These are phyloP conservation scores for Ligustrum vulgare DNA, from an alignment of 257 asterid genomes.

Conservation along the genomic window DNA sequence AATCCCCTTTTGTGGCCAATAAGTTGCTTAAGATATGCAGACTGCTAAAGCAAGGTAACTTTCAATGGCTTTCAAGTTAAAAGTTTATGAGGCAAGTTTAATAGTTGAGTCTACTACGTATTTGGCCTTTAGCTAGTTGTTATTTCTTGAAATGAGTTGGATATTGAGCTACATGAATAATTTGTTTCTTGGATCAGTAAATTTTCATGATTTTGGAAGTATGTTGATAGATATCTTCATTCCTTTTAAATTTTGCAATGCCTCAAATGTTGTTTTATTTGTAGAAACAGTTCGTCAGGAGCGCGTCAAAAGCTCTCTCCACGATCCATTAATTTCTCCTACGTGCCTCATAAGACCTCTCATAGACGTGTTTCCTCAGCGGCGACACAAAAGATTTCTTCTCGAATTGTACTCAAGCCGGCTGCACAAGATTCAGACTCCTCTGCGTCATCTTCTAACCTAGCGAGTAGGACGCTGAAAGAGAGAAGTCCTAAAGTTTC, in stretches of 20 bases:
- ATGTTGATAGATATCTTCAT: not conserved
- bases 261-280: not conserved
- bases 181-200: not conserved
- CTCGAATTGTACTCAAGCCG: constrained; percentile 66
- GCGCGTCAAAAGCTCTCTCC: constrained; percentile 46
- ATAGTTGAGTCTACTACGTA: constrained; percentile 8
- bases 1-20: constrained; percentile 31
- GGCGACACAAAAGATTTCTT: constrained; percentile 55
- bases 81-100: not conserved
- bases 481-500: constrained; percentile 27
- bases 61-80: constrained; percentile 20
- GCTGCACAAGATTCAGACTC: constrained; percentile 52
- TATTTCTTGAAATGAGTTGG: not conserved
- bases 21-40: constrained; percentile 64
- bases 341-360: constrained; percentile 45
- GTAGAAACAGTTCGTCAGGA: constrained; percentile 54
- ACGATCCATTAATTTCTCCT: constrained; percentile 32
- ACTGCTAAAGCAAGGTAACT: constrained; percentile 80
- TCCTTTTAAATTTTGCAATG: not conserved
- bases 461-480: constrained; percentile 39
- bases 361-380: constrained; percentile 33
- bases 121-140: not conserved
- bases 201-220: not conserved
- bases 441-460: constrained; percentile 49
- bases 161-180: not conserved